Base-by-base conservation (phyloP, 2,329 filamentous ascomycete genomes). In the Aspergillus puulaauensis region DNA sequence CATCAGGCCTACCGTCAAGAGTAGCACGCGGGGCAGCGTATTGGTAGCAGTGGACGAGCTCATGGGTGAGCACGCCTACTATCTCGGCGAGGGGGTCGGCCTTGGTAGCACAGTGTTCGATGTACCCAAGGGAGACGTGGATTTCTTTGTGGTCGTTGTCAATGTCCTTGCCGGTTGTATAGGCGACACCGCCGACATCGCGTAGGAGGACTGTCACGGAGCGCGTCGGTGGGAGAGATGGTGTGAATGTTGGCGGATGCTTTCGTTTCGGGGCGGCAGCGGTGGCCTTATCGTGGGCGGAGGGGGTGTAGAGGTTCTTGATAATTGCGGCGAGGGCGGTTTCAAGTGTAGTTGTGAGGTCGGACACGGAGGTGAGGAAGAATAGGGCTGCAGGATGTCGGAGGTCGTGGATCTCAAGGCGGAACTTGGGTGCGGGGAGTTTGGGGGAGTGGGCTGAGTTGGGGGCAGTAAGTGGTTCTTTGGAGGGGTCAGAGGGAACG, bases 11-110 rank as follows among this genome's bases (percentile, higher is more conserved):
- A 7, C 24, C 77, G 74, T 44, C 86, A 77, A 4, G 75, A 7
- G 53, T 44, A 43, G 44, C 77, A 0, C 78, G 79, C 9, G 74
- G 78, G 2, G 81, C 89, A 66, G 91, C 88, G 75, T 90, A 89
- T 74, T 98, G 93, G 77, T 90, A 96, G 76, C 92, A 97, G 77
- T 98, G 95, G 14, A 98, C 93, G 61, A 97, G 87, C 76, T 98
- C 93, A 72, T 98, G 93, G 1, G 90, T 89, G 19, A 98, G 74
- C 0, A 98, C 92, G 41, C 95, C 95, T 17, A 84, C 77, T 58
- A 97, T 86, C 77, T 98, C 91, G 40, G 74, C 61, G 68, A 74
- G 39, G 60, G 72, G 67, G 45, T 73, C 65, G 7, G 61, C 23
- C 17, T 65, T 51, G 43, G 54, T 56, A 58, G 66, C 57, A 58